Base-by-base conservation (phyloP, 352 stramenopile genomes). In the Pythium apleroticum region DNA sequence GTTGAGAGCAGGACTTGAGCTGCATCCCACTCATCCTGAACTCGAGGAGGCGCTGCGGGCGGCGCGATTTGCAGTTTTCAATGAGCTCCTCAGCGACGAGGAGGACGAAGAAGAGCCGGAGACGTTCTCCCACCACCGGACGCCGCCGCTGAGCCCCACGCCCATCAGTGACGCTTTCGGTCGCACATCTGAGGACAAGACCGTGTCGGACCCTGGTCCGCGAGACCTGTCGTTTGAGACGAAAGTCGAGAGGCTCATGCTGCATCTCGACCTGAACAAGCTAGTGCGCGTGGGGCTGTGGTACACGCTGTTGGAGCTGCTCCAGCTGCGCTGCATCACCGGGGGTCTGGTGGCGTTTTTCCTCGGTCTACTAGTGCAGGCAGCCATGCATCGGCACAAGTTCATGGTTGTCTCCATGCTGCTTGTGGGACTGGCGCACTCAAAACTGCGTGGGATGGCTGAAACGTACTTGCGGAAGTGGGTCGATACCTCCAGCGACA, bases 391-490 rank as follows among this genome's bases (percentile, higher is more conserved):
- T 60, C 75, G 78, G 22, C 80, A 93, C 57, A 90, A 87, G 52
- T 71, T 93, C 50, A 93, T 93, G 84, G 68, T 81, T 19, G 62
- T 86, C 27, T 90, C 80, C 1, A 90, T 93, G 66, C 28, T 93
- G 35, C 55, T 84, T 2, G 69, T 91, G 22, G 87, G 80, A 24
- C n/a, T 90, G 2, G 86, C 81, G 61, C 84, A 73, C 54, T 90
- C 84, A 17, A 63, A 81, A 61, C 65, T 93, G 12, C 77, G 79
- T 24, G 50, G 68, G n/a, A 60, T 70, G n/a, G 72, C 37, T 9
- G 33, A 81, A 39, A 54, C 35, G 3, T 80, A 74, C 25, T 33
- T 78, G 20, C 60, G 79, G 15, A 46, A 68, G 10, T 93, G 84
- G 84, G 78, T 81, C 6, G 65, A 82, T 19, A 80, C 72, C 27